Conservation (phyloP, 768 basidiomycete genomes). For the Termitomyces sp. region DNA sequence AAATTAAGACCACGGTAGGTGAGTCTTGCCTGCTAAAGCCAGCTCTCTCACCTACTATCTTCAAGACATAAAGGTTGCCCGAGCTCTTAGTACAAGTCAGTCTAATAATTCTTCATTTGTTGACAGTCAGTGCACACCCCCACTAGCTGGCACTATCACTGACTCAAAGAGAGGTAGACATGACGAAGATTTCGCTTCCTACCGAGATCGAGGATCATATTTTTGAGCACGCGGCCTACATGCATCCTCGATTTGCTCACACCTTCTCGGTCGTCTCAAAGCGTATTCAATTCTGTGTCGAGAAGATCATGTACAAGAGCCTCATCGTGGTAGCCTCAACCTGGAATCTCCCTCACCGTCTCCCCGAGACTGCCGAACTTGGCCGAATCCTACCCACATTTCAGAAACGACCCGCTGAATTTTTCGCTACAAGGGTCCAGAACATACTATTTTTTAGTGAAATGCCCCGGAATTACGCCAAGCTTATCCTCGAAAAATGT, state of each 20-base stretch:
- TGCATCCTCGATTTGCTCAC: neutral
- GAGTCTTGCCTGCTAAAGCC: too few species aligned
- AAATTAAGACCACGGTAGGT: too few species aligned
- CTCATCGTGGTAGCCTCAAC: neutral
- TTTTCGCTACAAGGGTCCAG: neutral
- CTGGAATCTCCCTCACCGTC: neutral
- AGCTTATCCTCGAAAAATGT: neutral
- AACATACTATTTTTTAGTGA: neutral
- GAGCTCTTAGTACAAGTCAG: neutral
- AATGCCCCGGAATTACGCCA: neutral
- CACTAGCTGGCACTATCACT: neutral
- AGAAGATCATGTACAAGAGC: too few species aligned
- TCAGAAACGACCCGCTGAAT: neutral
- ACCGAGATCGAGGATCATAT: neutral
- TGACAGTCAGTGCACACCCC: neutral
- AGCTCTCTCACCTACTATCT: too few species aligned
- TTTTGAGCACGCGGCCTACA: neutral
- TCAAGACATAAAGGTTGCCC: neutral
- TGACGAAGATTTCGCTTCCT: neutral
- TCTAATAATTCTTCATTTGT: neutral
- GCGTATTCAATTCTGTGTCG: neutral
- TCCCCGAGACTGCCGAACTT: neutral
- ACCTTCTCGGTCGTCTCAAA: neutral
- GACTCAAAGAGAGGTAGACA: neutral
- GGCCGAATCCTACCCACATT: neutral